These are phyloP conservation scores for Cyclotella choctawhatcheeana DNA, from an alignment of 108 stramenopile species.

Conservation along the genomic window DNA sequence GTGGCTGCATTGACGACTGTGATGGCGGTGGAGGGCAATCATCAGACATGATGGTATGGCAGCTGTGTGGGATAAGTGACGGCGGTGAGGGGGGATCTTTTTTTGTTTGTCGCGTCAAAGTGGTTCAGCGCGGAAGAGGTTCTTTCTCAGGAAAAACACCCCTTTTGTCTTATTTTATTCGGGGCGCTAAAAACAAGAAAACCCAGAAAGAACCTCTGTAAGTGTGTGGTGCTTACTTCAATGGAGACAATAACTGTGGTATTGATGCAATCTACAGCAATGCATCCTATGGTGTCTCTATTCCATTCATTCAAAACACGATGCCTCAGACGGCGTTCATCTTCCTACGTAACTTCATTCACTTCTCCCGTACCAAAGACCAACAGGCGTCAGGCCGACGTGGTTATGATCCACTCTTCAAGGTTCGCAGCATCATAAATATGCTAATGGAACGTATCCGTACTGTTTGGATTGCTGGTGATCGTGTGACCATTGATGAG, in stretches of 20 bases:
- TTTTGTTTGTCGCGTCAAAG: background rate
- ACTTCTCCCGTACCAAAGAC: slow-evolving; percentile 8
- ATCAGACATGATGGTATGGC: background rate
- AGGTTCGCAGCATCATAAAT: background rate
- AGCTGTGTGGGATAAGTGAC: background rate
- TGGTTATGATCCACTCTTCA: slow-evolving; percentile 24
- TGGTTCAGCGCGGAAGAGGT: background rate
- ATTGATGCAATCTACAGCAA: background rate
- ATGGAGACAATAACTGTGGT: background rate
- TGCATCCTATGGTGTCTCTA: background rate
- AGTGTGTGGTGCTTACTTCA: background rate
- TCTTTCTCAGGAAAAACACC: background rate
- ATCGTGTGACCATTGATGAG: slow-evolving; percentile 16
- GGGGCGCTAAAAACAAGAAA: background rate
- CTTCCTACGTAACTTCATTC: slow-evolving; percentile 11
- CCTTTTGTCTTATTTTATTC: background rate
- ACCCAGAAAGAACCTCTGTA: background rate
- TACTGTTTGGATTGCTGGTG: slow-evolving; percentile 14
- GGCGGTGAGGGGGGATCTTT: background rate
- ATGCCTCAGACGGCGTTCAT: slow-evolving; percentile 8
- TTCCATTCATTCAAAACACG: slow-evolving; percentile 7
- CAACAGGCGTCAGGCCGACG: background rate
- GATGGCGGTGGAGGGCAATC: background rate
- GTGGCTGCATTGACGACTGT: too few relatives aligned
- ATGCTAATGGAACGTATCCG: background rate